These are phyloP conservation scores for Rubroboletus satanas DNA, from an alignment of 768 basidiomycete species.

Conservation along the genomic window DNA sequence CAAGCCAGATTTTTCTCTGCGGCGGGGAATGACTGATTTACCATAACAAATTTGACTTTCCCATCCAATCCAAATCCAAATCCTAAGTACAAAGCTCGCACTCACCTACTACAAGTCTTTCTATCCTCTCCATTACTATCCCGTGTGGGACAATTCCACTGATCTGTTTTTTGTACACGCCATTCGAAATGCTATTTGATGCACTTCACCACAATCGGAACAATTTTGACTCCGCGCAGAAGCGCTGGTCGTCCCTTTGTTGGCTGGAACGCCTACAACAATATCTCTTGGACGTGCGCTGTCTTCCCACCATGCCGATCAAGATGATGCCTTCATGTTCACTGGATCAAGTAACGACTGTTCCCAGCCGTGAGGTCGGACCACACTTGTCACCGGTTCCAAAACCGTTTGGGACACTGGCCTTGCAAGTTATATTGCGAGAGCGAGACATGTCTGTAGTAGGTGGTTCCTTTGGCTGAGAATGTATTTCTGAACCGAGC, in stretches of 20 bases:
- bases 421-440: background rate
- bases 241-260: background rate
- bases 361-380: background rate
- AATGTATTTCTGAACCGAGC: background rate
- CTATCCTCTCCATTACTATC: background rate
- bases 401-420: background rate
- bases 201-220: background rate
- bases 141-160: background rate
- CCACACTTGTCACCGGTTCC: background rate
- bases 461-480: background rate
- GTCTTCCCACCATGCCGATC: background rate
- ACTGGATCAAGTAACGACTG: background rate
- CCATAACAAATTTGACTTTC: slow-evolving; percentile 11
- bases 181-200: slow-evolving; percentile 3
- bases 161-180: slow-evolving; percentile 1
- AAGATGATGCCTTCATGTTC: background rate
- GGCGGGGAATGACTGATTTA: slow-evolving; percentile 8
- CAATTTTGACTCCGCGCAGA: background rate
- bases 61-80: background rate
- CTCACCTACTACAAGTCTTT: background rate
- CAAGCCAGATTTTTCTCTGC: slow-evolving; percentile 1
- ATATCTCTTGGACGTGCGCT: background rate
- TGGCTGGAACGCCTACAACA: background rate
- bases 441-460: background rate
- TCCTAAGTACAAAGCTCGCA: background rate